These are phyloP conservation scores for Candida sithepensis DNA, from an alignment of 805 yeast species.

Conservation along the genomic window DNA sequence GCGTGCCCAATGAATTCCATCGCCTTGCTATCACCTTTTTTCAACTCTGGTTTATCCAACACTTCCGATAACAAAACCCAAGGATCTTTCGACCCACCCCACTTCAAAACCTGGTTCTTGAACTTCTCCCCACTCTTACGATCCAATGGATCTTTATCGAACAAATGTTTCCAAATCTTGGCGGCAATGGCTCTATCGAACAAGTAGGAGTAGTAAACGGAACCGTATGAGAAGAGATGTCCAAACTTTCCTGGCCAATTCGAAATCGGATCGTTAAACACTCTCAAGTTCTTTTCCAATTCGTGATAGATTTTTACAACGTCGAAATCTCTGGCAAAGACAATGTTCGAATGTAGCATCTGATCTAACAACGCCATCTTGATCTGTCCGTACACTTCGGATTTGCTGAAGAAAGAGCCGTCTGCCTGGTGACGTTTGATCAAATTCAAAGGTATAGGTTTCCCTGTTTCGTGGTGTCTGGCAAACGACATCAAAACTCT, in stretches of 20 bases:
- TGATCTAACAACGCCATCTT: conserved; percentile 91
- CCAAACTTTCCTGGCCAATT: conserved; percentile 95
- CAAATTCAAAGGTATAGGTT: conserved; percentile 48
- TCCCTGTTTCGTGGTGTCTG: conserved; percentile 63
- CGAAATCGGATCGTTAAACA: conserved; percentile 66
- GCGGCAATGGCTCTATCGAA: conserved; percentile 92
- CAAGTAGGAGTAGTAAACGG: conserved; percentile 87
- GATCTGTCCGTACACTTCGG: conserved; percentile 82
- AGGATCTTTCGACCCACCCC: conserved; percentile 95
- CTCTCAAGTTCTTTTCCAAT: conserved; percentile 53
- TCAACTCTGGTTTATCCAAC: conserved; percentile 57
- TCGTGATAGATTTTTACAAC: conserved; percentile 62
- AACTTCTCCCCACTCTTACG: conserved; percentile 74
- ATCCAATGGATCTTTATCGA: conserved; percentile 65
- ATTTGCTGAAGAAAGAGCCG: conserved; percentile 50
- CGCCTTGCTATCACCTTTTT: conserved; percentile 65
- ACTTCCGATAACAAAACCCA: conserved; percentile 84
- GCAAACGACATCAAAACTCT: conserved; percentile 74
- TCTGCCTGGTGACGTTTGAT: conserved; percentile 51
- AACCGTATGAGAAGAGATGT: conserved; percentile 89
- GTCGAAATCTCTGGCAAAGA: conserved; percentile 43
- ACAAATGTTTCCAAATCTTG: conserved; percentile 73
- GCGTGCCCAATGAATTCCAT: conserved; percentile 52
- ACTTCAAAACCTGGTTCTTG: conserved; percentile 63
- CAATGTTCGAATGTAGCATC: conserved; percentile 54